A percentile compares a stretch with the other conserved stretches of the same genome.
Evolutionary conservation across 257 asterid genomes (phyloP).

Genomic region (Plantago elongata): DNA sequence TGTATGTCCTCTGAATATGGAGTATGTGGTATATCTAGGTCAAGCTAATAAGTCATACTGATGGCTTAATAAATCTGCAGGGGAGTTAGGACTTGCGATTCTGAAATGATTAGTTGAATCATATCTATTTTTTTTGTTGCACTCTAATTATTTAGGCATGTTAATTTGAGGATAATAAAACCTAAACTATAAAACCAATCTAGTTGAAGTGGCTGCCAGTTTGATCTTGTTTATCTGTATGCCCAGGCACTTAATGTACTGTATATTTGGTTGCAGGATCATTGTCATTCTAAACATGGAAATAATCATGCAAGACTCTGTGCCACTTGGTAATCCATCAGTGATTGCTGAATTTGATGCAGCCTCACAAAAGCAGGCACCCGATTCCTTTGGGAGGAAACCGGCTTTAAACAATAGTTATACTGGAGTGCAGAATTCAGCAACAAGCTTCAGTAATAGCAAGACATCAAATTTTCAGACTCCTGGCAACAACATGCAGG

Average conservation of each 20-base stretch:
- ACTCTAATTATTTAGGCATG: constrained; percentile 1
- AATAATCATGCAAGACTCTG: constrained; percentile 74
- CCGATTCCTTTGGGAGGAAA: constrained; percentile 33
- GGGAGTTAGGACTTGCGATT: too few relatives aligned
- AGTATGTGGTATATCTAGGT: too few relatives aligned
- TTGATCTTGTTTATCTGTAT: constrained; percentile 8
- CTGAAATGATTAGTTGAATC: too few relatives aligned
- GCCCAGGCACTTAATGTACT: constrained; percentile 15
- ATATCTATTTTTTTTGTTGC: background rate
- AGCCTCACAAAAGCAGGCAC: constrained; percentile 39
- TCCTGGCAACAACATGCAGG: constrained; percentile 40
- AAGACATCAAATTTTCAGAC: constrained; percentile 28
- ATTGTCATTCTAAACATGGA: constrained; percentile 84
- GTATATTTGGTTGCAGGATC: constrained; percentile 56
- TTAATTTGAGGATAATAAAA: constrained; percentile 6
- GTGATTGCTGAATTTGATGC: constrained; percentile 36
- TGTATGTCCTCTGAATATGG: too few relatives aligned
- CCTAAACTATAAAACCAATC: constrained; percentile 3
- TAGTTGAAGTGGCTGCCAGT: constrained; percentile 14
- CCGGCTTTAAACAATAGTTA: constrained; percentile 27
- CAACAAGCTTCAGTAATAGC: constrained; percentile 28
- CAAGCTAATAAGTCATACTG: too few relatives aligned
- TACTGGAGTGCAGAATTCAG: constrained; percentile 35
- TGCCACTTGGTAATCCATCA: constrained; percentile 65
- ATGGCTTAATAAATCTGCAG: too few relatives aligned